phyloP scores from a whole-genome alignment of 768 basidiomycete species.

The Cystobasidium tubakii region DNA sequence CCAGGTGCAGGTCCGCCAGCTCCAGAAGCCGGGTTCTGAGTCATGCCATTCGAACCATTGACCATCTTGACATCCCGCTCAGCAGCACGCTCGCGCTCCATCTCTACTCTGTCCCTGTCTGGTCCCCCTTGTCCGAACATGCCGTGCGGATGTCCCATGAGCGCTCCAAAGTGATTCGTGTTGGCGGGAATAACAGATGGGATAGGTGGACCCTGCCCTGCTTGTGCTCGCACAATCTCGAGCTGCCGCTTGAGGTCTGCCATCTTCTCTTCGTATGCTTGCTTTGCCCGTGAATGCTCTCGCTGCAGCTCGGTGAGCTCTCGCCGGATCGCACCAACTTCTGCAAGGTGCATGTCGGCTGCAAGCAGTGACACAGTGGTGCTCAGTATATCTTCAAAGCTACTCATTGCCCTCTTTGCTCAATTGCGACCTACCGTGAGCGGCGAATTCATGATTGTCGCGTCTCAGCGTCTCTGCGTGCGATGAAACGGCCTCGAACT shows the following conservation, averaged over 20 bases:
- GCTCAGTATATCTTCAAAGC: neutral
- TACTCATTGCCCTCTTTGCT: neutral
- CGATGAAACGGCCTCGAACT: slow-evolving; percentile 68
- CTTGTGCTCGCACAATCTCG: slow-evolving; percentile 35
- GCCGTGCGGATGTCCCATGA: slow-evolving; percentile 34
- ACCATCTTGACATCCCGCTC: slow-evolving; percentile 5
- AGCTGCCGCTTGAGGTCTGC: slow-evolving; percentile 44
- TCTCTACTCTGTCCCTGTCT: slow-evolving; percentile 8
- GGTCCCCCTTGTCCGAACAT: slow-evolving; percentile 29
- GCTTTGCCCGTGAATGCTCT: slow-evolving; percentile 62
- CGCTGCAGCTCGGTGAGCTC: slow-evolving; percentile 86
- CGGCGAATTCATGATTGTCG: slow-evolving; percentile 84
- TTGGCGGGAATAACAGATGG: slow-evolving; percentile 24
- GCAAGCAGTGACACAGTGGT: neutral
- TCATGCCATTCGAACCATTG: neutral
- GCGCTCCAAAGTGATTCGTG: slow-evolving; percentile 35
- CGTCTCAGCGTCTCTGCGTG: slow-evolving; percentile 65
- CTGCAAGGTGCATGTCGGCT: slow-evolving; percentile 67
- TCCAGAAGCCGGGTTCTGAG: neutral
- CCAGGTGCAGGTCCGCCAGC: neutral
- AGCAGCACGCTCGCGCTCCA: neutral
- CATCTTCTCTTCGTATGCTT: slow-evolving; percentile 45
- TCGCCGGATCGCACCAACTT: slow-evolving; percentile 81
- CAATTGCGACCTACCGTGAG: slow-evolving; percentile 60
- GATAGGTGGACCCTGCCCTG: slow-evolving; percentile 22